Conservation (phyloP, 441 rosid genomes). For the Adansonia rubrostipa region DNA sequence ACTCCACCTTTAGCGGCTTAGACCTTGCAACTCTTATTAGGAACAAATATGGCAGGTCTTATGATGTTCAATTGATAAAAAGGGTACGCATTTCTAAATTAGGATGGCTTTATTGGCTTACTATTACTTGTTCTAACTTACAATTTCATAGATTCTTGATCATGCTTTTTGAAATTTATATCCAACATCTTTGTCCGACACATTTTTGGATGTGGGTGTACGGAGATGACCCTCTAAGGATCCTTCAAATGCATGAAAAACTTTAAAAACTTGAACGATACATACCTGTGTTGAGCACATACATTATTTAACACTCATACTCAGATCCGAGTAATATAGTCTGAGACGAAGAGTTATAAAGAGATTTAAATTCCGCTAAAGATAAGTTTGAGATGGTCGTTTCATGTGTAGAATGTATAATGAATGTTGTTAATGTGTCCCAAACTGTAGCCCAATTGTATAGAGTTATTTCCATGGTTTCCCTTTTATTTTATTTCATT, state of each 20-base stretch:
- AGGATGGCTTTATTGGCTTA: slow-evolving; percentile 24
- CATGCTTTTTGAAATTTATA: not conserved
- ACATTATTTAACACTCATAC: too few relatives aligned
- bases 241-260: too few relatives aligned
- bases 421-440: not conserved
- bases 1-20: slow-evolving; percentile 80
- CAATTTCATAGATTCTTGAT: not conserved
- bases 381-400: not conserved
- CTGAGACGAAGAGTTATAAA: not conserved
- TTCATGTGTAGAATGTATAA: not conserved
- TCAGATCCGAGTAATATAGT: too few relatives aligned
- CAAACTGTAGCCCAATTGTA: not conserved
- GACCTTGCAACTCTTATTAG: slow-evolving; percentile 96
- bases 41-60: slow-evolving; percentile 90
- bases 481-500: not conserved
- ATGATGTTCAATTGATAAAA: slow-evolving; percentile 90
- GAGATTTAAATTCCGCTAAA: not conserved
- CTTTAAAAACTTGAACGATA: too few relatives aligned
- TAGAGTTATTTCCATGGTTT: not conserved
- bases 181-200: too few relatives aligned
- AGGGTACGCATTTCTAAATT: slow-evolving; percentile 52
- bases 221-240: too few relatives aligned
- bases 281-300: too few relatives aligned
- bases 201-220: too few relatives aligned
- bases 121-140: not conserved